Evolutionary conservation across 192 early-diverging fungal species (phyloP).

Genomic region (Dissophora ornata): DNA sequence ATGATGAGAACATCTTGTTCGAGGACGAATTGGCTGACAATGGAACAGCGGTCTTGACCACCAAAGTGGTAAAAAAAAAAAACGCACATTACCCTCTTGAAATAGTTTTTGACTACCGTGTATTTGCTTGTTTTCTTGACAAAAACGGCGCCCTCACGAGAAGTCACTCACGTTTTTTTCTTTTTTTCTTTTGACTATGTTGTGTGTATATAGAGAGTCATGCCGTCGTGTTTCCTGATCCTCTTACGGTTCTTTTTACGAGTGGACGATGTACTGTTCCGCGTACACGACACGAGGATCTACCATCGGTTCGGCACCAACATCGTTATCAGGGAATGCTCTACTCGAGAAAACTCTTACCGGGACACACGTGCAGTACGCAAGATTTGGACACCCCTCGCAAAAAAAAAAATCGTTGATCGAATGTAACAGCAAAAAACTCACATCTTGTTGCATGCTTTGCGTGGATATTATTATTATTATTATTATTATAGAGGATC

Average conservation of each 20-base stretch:
- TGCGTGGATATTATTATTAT: neutral
- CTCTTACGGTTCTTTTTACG: constrained; percentile 90
- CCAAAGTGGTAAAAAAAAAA: constrained; percentile 84
- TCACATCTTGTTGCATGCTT: constrained; percentile 3
- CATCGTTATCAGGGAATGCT: constrained; percentile 76
- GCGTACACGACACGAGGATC: constrained; percentile 89
- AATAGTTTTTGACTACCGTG: neutral
- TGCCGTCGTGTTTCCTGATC: constrained; percentile 91
- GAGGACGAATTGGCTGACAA: constrained; percentile 99
- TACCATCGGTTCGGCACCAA: constrained; percentile 87
- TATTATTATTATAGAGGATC: constrained; percentile 35
- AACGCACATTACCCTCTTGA: neutral
- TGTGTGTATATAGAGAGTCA: constrained; percentile 75
- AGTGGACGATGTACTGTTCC: constrained; percentile 93
- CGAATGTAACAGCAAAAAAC: no score
- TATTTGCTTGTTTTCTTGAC: neutral
- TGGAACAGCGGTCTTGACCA: constrained; percentile 82
- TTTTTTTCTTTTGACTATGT: constrained; percentile 14
- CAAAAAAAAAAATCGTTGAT: no score
- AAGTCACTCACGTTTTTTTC: neutral
- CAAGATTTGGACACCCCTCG: no score
- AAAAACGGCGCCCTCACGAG: no score
- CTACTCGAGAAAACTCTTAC: constrained; percentile 74
- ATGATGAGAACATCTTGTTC: constrained; percentile 93
- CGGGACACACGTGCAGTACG: constrained; percentile 67